Percentiles rank a stretch among this genome's conserved stretches.
Evolutionary conservation across 2,329 filamentous ascomycete genomes (phyloP).

Genomic region (Torrubiella hemipterigena): DNA sequence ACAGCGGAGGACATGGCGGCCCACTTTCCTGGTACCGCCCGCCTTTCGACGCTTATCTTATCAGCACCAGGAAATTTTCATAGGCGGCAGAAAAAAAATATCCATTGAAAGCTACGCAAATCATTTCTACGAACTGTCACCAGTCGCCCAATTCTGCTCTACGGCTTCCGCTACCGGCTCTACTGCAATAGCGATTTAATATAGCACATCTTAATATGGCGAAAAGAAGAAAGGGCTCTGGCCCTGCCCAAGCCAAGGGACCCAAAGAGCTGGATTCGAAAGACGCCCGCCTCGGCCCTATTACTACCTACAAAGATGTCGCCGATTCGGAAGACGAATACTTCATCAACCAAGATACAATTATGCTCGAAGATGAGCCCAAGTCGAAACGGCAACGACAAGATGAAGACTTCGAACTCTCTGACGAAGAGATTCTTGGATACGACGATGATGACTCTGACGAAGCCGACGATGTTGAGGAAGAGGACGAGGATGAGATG

Average conservation of each 20-base stretch:
- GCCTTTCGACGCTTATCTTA: slow-evolving; percentile 4
- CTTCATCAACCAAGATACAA: slow-evolving; percentile 73
- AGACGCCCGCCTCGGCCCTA: slow-evolving; percentile 49
- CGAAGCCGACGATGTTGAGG: slow-evolving; percentile 23
- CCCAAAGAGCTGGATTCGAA: slow-evolving; percentile 42
- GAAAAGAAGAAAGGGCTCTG: slow-evolving; percentile 60
- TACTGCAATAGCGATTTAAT: no score
- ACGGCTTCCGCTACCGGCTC: neutral
- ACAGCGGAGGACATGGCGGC: no score
- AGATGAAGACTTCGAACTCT: slow-evolving; percentile 51
- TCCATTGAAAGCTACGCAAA: no score
- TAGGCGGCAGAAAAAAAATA: slow-evolving; percentile 4
- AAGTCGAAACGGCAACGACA: slow-evolving; percentile 66
- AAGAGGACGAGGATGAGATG: slow-evolving; percentile 30
- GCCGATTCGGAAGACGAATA: slow-evolving; percentile 93
- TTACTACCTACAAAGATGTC: slow-evolving; percentile 66
- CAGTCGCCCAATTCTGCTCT: no score
- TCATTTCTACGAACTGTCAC: no score
- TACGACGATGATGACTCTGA: slow-evolving; percentile 32
- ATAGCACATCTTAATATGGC: no score
- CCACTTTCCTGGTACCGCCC: no score
- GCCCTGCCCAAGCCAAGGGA: slow-evolving; percentile 32
- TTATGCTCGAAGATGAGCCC: slow-evolving; percentile 73
- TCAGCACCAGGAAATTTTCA: slow-evolving; percentile 5
- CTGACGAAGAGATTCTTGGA: slow-evolving; percentile 49